A percentile compares a stretch with the other conserved stretches of the same genome.
phyloP scores from a whole-genome alignment of 2,329 filamentous ascomycete genomes.

The Mycosphaerella sp. region DNA sequence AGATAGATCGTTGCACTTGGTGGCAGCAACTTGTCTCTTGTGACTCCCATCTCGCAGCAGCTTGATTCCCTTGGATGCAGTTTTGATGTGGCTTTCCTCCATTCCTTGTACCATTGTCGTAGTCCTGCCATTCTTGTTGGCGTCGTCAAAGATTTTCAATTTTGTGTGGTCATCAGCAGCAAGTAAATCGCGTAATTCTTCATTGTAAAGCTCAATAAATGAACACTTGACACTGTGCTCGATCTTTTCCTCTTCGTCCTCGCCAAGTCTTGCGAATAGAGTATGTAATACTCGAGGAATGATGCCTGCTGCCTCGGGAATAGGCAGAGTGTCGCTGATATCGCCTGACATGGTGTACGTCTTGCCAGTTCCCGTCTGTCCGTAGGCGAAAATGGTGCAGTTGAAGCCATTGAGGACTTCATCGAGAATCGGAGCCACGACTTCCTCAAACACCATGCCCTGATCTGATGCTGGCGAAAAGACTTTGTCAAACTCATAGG shows the following conservation, averaged over 20 bases:
- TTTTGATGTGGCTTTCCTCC: conserved; percentile 92
- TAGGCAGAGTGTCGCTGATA: conserved; percentile 82
- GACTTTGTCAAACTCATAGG: conserved; percentile 94
- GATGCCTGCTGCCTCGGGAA: conserved; percentile 89
- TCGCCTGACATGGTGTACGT: conserved; percentile 99
- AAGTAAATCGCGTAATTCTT: conserved; percentile 86
- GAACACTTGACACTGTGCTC: conserved; percentile 95
- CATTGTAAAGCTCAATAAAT: conserved; percentile 98
- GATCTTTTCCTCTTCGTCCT: conserved; percentile 53
- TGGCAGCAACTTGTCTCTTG: conserved; percentile 95
- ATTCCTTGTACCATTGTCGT: conserved; percentile 91
- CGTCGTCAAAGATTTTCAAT: conserved; percentile 93
- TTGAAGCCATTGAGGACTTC: conserved; percentile 95
- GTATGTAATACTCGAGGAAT: conserved; percentile 85
- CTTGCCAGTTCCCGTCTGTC: conserved; percentile 95
- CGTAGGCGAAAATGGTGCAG: conserved; percentile 98
- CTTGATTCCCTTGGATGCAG: conserved; percentile 76
- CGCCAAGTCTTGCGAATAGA: conserved; percentile 77
- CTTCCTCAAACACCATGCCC: conserved; percentile 88
- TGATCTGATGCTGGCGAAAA: conserved; percentile 95
- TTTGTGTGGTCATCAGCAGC: conserved; percentile 75
- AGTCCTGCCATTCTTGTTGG: conserved; percentile 73
- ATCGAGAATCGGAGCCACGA: conserved; percentile 84
- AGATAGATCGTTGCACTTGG: conserved; percentile 98
- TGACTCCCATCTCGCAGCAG: conserved; percentile 82